phyloP scores from a whole-genome alignment of 345 rosid genomes.

The Physaria fendleri region DNA sequence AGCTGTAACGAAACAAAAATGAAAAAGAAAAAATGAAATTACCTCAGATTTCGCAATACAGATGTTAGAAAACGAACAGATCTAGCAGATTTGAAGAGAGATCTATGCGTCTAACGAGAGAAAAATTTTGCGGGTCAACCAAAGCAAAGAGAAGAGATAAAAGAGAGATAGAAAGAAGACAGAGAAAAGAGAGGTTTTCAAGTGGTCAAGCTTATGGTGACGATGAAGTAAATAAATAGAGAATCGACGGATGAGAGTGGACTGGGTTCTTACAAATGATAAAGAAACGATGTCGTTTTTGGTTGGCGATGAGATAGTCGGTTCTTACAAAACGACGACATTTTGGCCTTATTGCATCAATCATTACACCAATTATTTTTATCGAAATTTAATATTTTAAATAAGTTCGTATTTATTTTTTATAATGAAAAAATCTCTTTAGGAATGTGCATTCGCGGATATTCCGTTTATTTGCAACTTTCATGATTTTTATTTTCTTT shows the following conservation, averaged over 20 bases:
- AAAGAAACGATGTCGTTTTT: slow-evolving; percentile 1
- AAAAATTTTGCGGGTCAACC: slow-evolving; percentile 21
- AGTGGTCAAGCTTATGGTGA: not conserved
- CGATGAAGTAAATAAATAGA: slow-evolving; percentile 20
- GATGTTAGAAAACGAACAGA: slow-evolving; percentile 21
- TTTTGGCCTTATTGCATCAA: slow-evolving; percentile 7
- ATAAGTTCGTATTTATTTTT: too few relatives aligned
- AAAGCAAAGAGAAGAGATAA: too few relatives aligned
- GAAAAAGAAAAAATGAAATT: not conserved
- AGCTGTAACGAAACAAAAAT: not conserved
- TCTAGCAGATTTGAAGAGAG: slow-evolving; percentile 21
- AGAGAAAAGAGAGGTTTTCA: not conserved
- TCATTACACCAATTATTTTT: slow-evolving; percentile 22
- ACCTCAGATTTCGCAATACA: slow-evolving; percentile 19
- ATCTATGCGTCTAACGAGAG: slow-evolving; percentile 14
- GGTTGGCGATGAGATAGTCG: not conserved
- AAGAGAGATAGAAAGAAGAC: slow-evolving; percentile 1
- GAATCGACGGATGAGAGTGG: slow-evolving; percentile 5
- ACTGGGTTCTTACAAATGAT: too few relatives aligned
- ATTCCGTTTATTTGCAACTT: slow-evolving; percentile 18
- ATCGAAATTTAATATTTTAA: not conserved
- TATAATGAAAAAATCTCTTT: too few relatives aligned
- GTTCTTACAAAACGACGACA: slow-evolving; percentile 20
- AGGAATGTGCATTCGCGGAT: slow-evolving; percentile 22
- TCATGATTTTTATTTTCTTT: not conserved